These are phyloP conservation scores for Ceratobasidium sp. DNA, from an alignment of 1,284 basidiomycete genomes.

Conservation along the genomic window DNA sequence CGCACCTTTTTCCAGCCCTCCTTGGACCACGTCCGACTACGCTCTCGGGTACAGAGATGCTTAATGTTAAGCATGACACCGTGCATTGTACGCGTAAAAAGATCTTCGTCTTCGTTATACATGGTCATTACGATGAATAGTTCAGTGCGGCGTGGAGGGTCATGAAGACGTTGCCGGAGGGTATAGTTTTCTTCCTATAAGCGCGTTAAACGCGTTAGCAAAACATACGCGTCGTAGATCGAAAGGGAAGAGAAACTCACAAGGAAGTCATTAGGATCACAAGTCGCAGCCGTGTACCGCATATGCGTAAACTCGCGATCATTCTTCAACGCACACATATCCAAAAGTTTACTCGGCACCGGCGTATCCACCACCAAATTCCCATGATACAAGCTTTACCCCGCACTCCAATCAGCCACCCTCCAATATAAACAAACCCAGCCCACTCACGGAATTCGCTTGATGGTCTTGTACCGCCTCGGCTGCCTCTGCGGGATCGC, in stretches of 20 bases:
- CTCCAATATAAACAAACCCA: conserved; percentile 5
- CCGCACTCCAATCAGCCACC: not conserved
- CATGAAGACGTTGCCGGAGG: conserved; percentile 81
- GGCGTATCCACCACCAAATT: conserved; percentile 90
- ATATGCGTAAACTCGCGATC: conserved; percentile 95
- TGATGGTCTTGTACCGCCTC: conserved; percentile 89
- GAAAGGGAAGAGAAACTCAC: conserved; percentile 46
- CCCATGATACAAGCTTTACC: conserved; percentile 80
- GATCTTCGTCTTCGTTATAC: conserved; percentile 81
- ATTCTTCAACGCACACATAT: conserved; percentile 76
- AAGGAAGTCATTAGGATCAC: conserved; percentile 90
- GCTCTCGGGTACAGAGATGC: conserved; percentile 81
- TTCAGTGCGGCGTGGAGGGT: conserved; percentile 82
- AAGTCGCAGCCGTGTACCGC: conserved; percentile 93
- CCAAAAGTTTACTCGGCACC: conserved; percentile 85
- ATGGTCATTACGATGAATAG: conserved; percentile 85
- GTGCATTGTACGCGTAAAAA: conserved; percentile 89
- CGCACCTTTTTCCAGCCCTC: conserved; percentile 97
- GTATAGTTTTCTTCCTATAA: conserved; percentile 74
- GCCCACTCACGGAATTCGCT: conserved; percentile 76
- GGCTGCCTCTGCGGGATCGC: conserved; percentile 87
- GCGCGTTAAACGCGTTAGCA: conserved; percentile 5
- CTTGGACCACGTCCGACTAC: conserved; percentile 93
- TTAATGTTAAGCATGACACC: conserved; percentile 91
- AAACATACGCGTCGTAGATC: not conserved